Conservation (phyloP, 352 stramenopile genomes). For the Plasmopara muralis region DNA sequence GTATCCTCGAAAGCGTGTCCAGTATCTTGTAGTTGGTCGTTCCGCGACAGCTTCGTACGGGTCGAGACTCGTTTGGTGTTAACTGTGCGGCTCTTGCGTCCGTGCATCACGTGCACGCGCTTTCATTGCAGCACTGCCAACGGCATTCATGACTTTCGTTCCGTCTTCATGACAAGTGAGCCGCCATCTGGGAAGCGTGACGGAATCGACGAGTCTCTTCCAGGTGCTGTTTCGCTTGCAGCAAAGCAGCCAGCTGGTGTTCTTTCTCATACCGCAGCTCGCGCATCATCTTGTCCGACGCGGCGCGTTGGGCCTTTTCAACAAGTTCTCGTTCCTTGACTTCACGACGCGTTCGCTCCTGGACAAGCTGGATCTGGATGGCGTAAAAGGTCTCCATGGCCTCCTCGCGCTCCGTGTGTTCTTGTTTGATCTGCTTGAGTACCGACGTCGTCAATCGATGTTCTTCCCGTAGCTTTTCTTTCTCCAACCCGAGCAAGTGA, state of each 20-base stretch:
- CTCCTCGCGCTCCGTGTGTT: slow-evolving; percentile 48
- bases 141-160: slow-evolving; percentile 39
- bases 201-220: slow-evolving; percentile 55
- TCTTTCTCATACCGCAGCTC: slow-evolving; percentile 60
- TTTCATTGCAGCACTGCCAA: slow-evolving; percentile 67
- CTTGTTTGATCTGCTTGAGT: slow-evolving; percentile 54
- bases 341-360: slow-evolving; percentile 55
- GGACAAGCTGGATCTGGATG: slow-evolving; percentile 61
- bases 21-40: background rate
- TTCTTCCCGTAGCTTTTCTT: slow-evolving; percentile 60
- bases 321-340: slow-evolving; percentile 51
- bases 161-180: slow-evolving; percentile 30
- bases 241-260: slow-evolving; percentile 37
- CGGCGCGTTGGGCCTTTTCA: slow-evolving; percentile 60
- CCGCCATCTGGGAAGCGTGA: slow-evolving; percentile 30
- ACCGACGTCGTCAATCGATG: slow-evolving; percentile 37
- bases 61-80: slow-evolving; percentile 12
- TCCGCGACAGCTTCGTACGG: slow-evolving; percentile 8
- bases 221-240: slow-evolving; percentile 56
- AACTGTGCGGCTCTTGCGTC: slow-evolving; percentile 8
- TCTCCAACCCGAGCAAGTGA: slow-evolving; percentile 55
- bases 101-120: slow-evolving; percentile 27
- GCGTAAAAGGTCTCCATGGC: slow-evolving; percentile 66
- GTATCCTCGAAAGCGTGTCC: no score
- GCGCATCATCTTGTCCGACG: slow-evolving; percentile 59